Percentiles rank a stretch among this genome's conserved stretches.
phyloP scores from a whole-genome alignment of 305 asterid genomes.

The Solanum chacoense region DNA sequence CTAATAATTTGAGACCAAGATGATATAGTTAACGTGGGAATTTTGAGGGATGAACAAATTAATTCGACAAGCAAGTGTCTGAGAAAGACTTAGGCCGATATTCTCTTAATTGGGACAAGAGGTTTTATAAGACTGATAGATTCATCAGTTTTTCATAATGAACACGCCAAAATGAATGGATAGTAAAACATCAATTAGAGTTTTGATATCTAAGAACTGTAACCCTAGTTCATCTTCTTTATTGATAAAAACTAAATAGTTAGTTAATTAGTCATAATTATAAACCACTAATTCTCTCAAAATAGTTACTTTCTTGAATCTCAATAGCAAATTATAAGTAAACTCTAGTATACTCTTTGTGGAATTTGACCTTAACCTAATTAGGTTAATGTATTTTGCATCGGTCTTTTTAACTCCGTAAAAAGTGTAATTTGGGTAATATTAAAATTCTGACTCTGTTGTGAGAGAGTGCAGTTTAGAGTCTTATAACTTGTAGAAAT shows the following conservation, averaged over 20 bases:
- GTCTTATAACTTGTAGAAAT: neutral
- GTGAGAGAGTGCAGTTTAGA: neutral
- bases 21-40: too few relatives aligned
- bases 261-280: too few relatives aligned
- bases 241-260: neutral
- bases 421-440: neutral
- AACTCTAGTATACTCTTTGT: neutral
- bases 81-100: neutral
- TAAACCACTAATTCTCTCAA: neutral
- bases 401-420: neutral
- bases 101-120: neutral
- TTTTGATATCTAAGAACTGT: neutral
- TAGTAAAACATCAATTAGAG: neutral
- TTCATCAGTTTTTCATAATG: neutral
- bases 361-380: neutral
- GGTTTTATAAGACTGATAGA: neutral
- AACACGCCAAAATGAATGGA: neutral
- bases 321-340: neutral
- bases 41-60: neutral
- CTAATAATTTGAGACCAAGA: neutral
- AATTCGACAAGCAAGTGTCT: neutral
- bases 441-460: neutral
- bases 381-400: neutral
- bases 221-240: neutral
- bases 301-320: neutral